Evolutionary conservation across 805 yeast genomes (phyloP), one percentile per base, ranked within the genome.

Genomic region (Candida hungchunana): DNA sequence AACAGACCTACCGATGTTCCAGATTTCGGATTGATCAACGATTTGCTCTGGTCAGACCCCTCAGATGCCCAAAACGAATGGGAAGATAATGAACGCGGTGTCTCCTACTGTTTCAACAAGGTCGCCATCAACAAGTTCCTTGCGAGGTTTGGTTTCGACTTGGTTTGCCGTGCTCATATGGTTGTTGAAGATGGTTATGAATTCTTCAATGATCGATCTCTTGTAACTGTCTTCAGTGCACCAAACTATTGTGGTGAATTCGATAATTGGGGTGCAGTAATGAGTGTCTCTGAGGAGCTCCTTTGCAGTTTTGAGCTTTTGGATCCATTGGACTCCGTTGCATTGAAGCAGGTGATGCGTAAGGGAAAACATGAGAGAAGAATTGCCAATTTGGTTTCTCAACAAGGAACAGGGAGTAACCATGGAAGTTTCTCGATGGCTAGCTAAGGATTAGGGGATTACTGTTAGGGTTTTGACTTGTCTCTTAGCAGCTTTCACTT

Each of bases 21-120:
- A 0, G 97, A 90, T 56, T 96, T 88, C 56, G 98, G 98, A 5
- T 87, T 94, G 5, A 90, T 90, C 96, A 90, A 97, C 61, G 98
- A 90, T 57, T 62, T 90, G 39, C 64, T 90, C 21, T 90, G 98
- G 98, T 77, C 88, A 4, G 98, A 84, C 50, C 94, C 94, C 0
- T 80, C 76, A 44, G 84, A 80, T 42, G 82, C 82, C 2, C 65
- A 46, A 63, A 74, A 76, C 4, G 80, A 81, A 2, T 89, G 97
- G 96, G 84, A 90, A 3, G 73, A 90, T 14, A 79, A 89, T 22
- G 97, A 97, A 6, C 70, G 98, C 46, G 98, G 98, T 16, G 98
- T 97, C 0, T 97, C 98, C 0, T 93, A 77, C 56, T 66, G 93
- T 31, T 93, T 93, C 64, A 97, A 97, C 18, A 75, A 75, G 41